phyloP scores from a whole-genome alignment of 306 rosid species.

The Glycine latifolia region DNA sequence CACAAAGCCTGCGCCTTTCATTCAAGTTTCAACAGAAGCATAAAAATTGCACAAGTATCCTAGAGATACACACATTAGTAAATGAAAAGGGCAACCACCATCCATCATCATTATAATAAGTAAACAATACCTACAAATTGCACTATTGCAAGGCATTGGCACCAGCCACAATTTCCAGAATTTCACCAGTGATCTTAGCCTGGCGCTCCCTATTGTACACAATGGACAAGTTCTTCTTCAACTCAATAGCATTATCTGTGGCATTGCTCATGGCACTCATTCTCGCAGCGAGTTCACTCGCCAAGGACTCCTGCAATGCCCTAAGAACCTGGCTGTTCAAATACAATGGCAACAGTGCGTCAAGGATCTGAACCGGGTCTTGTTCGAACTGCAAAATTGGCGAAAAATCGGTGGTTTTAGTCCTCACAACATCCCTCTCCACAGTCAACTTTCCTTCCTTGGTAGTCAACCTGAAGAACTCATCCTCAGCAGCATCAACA shows the following conservation, averaged over 20 bases:
- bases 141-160: slow-evolving; percentile 62
- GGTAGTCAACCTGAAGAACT: slow-evolving; percentile 84
- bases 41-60: slow-evolving; percentile 42
- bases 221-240: slow-evolving; percentile 69
- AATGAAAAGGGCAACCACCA: no score
- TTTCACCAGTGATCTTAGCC: slow-evolving; percentile 93
- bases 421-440: slow-evolving; percentile 72
- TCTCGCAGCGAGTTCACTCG: slow-evolving; percentile 90
- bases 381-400: slow-evolving; percentile 88
- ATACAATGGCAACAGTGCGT: slow-evolving; percentile 83
- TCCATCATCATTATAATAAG: slow-evolving; percentile 9
- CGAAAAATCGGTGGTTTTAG: slow-evolving; percentile 62
- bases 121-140: slow-evolving; percentile 50
- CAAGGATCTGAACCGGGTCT: slow-evolving; percentile 94
- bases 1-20: slow-evolving; percentile 43
- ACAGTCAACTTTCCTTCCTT: slow-evolving; percentile 84
- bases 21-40: slow-evolving; percentile 41
- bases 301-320: slow-evolving; percentile 90
- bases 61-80: slow-evolving; percentile 34
- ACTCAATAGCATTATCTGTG: slow-evolving; percentile 70
- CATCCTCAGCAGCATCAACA: slow-evolving; percentile 93
- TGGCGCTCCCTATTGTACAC: slow-evolving; percentile 82
- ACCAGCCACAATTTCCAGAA: slow-evolving; percentile 92
- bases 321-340: slow-evolving; percentile 89
- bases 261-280: slow-evolving; percentile 96